Evolutionary conservation across 306 rosid genomes (phyloP).

Genomic region (Trifolium fragiferum): DNA sequence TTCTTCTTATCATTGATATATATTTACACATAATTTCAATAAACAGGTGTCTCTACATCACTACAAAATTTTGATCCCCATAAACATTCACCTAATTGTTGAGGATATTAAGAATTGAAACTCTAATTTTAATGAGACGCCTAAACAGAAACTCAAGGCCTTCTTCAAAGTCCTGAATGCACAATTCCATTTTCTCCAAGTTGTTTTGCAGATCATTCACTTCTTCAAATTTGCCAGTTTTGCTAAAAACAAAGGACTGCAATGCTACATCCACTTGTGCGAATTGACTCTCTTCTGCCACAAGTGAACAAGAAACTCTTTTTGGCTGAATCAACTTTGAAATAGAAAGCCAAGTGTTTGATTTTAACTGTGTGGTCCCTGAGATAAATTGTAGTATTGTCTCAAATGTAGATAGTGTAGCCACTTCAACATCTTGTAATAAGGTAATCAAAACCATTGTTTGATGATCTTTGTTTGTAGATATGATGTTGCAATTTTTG

Average conservation of each 20-base stretch:
- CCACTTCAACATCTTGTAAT: constrained; percentile 39
- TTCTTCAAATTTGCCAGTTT: constrained; percentile 27
- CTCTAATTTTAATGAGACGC: constrained; percentile 46
- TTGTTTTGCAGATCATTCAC: constrained; percentile 23
- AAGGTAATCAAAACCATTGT: not conserved
- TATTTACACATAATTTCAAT: constrained; percentile 27
- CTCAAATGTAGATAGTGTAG: constrained; percentile 23
- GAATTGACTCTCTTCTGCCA: constrained; percentile 36
- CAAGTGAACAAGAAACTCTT: constrained; percentile 29
- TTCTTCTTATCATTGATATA: not conserved
- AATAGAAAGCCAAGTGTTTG: constrained; percentile 29
- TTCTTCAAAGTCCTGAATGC: constrained; percentile 46
- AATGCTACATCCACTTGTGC: not conserved
- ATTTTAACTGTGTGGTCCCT: no score
- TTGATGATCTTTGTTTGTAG: constrained; percentile 24
- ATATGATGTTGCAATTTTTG: constrained; percentile 7
- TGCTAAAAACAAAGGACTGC: not conserved
- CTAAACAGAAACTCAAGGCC: constrained; percentile 42
- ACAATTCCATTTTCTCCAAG: constrained; percentile 37
- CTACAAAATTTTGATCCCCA: constrained; percentile 36
- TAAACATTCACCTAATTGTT: constrained; percentile 19
- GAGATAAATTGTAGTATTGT: no score
- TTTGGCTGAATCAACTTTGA: constrained; percentile 34
- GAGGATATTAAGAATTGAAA: constrained; percentile 41
- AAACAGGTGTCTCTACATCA: not conserved